Evolutionary conservation across 306 rosid genomes (phyloP).

Genomic region (Cicer bijugum): DNA sequence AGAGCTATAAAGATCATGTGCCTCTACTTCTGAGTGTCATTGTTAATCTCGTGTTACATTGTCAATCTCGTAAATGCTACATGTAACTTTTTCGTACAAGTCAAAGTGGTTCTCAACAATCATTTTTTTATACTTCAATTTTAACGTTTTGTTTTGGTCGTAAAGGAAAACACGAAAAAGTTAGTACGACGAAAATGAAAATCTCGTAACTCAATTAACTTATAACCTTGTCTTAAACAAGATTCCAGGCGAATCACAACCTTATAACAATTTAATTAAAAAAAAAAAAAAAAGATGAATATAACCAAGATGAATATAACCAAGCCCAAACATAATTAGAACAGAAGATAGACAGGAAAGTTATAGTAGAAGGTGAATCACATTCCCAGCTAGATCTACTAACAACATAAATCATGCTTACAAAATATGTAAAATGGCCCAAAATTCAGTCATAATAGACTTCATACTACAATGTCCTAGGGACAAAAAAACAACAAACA

Average conservation of each 20-base stretch:
- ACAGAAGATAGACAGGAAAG: too few relatives aligned
- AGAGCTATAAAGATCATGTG: too few relatives aligned
- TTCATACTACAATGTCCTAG: constrained; percentile 32
- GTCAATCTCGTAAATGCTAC: too few relatives aligned
- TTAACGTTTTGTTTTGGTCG: too few relatives aligned
- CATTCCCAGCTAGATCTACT: constrained; percentile 33
- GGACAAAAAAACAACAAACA: neutral
- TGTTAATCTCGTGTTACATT: too few relatives aligned
- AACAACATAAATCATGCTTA: constrained; percentile 31
- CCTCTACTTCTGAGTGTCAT: too few relatives aligned
- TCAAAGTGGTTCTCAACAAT: too few relatives aligned
- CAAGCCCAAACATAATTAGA: too few relatives aligned
- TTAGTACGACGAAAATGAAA: neutral
- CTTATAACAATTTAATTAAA: neutral
- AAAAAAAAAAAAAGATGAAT: neutral
- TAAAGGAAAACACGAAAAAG: too few relatives aligned
- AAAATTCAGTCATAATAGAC: constrained; percentile 38
- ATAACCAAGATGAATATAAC: neutral
- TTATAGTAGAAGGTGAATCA: neutral
- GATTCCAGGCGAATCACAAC: neutral
- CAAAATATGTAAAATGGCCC: constrained; percentile 24
- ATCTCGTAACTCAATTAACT: neutral
- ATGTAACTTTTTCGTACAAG: too few relatives aligned
- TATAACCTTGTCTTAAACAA: neutral
- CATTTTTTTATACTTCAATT: too few relatives aligned